Conservation (phyloP, 345 rosid species). For the Firmiana major region DNA sequence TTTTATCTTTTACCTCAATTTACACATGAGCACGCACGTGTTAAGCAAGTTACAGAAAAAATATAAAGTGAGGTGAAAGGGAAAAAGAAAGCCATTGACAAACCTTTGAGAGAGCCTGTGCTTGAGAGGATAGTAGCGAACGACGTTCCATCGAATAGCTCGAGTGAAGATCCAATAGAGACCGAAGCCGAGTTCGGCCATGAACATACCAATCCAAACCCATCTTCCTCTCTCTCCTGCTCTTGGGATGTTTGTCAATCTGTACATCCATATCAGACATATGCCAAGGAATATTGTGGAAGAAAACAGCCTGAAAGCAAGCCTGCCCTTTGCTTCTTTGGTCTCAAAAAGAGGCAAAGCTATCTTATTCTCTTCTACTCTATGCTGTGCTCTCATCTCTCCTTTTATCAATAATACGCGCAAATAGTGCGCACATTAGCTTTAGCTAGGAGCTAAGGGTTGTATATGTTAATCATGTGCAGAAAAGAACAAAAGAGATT, state of each 20-base stretch:
- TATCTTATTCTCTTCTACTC: neutral
- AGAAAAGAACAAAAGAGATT: neutral
- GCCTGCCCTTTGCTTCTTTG: conserved; percentile 21
- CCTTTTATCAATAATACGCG: neutral
- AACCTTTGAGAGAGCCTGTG: conserved; percentile 41
- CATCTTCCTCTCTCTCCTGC: conserved; percentile 23
- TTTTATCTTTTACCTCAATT: too few species aligned
- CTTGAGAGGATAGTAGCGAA: conserved; percentile 28
- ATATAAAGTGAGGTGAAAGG: too few species aligned
- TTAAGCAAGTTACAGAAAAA: too few species aligned
- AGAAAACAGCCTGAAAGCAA: conserved; percentile 28
- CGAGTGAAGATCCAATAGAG: conserved; percentile 50
- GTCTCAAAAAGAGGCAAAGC: conserved; percentile 16
- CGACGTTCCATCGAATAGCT: conserved; percentile 42
- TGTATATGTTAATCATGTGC: neutral
- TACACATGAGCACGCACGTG: too few species aligned
- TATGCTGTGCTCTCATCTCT: neutral
- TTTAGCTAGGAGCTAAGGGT: too few species aligned
- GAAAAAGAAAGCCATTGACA: neutral
- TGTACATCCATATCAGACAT: conserved; percentile 34
- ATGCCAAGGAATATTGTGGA: conserved; percentile 32
- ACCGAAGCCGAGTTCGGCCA: conserved; percentile 44
- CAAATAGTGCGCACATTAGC: too few species aligned
- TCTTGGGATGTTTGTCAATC: conserved; percentile 24
- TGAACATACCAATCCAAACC: conserved; percentile 40